phyloP scores from a whole-genome alignment of 169 alveolate genomes.

The Babesia caballi region DNA sequence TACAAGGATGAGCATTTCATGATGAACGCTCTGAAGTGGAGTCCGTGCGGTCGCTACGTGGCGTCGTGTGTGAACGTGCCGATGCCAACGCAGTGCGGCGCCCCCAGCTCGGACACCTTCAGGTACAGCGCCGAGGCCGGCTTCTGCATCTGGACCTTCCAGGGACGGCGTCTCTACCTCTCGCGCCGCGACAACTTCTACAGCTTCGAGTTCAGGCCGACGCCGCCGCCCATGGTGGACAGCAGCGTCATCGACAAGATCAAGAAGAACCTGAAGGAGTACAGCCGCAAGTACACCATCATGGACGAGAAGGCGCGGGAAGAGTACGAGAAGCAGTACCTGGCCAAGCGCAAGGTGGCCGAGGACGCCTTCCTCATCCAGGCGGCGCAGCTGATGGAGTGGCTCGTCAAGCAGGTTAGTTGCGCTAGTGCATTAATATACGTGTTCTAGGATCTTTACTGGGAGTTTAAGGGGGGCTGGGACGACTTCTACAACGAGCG shows the following conservation, averaged over 20 bases:
- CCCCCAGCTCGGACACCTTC: constrained; percentile 61
- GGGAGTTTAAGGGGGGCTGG: constrained; percentile 66
- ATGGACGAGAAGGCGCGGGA: constrained; percentile 79
- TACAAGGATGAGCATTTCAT: constrained; percentile 84
- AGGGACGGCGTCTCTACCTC: constrained; percentile 82
- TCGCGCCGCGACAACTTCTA: constrained; percentile 78
- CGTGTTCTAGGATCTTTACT: constrained; percentile 37
- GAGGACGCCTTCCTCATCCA: constrained; percentile 62
- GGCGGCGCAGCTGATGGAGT: constrained; percentile 51
- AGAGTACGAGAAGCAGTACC: constrained; percentile 68
- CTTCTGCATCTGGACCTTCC: constrained; percentile 84
- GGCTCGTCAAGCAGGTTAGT: constrained; percentile 68
- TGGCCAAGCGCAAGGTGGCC: constrained; percentile 67
- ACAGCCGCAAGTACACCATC: constrained; percentile 69
- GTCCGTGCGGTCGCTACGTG: constrained; percentile 84
- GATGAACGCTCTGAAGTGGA: constrained; percentile 84
- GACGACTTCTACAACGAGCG: constrained; percentile 64
- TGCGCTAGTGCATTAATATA: not conserved
- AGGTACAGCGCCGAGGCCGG: constrained; percentile 83
- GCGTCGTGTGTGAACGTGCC: constrained; percentile 77
- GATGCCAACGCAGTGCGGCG: constrained; percentile 43
- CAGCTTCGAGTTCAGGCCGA: constrained; percentile 87
- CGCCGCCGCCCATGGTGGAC: constrained; percentile 83
- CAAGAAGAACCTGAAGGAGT: constrained; percentile 82
- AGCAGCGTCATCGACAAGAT: constrained; percentile 78